Conservation (phyloP, 768 basidiomycete species). For the Mycena crocata region DNA sequence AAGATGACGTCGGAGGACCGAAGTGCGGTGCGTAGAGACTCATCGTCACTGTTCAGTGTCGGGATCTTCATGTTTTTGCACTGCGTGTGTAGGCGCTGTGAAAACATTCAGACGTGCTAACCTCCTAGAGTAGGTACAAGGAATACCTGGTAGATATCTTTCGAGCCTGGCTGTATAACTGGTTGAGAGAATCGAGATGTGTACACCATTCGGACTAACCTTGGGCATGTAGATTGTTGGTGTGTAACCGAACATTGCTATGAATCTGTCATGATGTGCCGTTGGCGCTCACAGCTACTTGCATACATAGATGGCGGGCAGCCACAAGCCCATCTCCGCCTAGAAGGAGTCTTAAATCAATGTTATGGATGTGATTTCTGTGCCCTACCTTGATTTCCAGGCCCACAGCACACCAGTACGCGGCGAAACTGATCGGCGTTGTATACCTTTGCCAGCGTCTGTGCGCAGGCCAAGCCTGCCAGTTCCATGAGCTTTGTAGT, state of each 20-base stretch:
- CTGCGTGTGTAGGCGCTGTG: slow-evolving; percentile 83
- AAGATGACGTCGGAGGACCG: slow-evolving; percentile 82
- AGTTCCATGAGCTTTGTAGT: slow-evolving; percentile 91
- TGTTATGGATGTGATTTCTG: not conserved
- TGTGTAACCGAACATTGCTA: slow-evolving; percentile 92
- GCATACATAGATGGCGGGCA: slow-evolving; percentile 93
- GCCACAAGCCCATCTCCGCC: slow-evolving; percentile 98
- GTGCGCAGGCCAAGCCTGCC: slow-evolving; percentile 94
- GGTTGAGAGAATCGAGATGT: not conserved
- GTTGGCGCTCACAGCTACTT: slow-evolving; percentile 36
- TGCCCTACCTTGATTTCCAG: slow-evolving; percentile 88
- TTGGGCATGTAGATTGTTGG: slow-evolving; percentile 96
- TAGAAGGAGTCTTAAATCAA: slow-evolving; percentile 20
- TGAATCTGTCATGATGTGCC: not conserved
- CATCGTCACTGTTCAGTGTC: slow-evolving; percentile 66
- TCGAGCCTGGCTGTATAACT: slow-evolving; percentile 79
- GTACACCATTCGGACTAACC: slow-evolving; percentile 51
- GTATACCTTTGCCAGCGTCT: slow-evolving; percentile 85
- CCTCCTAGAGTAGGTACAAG: no score
- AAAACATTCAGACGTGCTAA: not conserved
- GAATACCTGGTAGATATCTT: slow-evolving; percentile 89
- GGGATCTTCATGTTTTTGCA: slow-evolving; percentile 91
- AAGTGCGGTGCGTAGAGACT: slow-evolving; percentile 62
- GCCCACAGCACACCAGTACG: slow-evolving; percentile 96
- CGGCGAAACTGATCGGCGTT: slow-evolving; percentile 72